These are phyloP conservation scores for Platanthera zijinensis DNA, from an alignment of 106 monocot species.

Conservation along the genomic window DNA sequence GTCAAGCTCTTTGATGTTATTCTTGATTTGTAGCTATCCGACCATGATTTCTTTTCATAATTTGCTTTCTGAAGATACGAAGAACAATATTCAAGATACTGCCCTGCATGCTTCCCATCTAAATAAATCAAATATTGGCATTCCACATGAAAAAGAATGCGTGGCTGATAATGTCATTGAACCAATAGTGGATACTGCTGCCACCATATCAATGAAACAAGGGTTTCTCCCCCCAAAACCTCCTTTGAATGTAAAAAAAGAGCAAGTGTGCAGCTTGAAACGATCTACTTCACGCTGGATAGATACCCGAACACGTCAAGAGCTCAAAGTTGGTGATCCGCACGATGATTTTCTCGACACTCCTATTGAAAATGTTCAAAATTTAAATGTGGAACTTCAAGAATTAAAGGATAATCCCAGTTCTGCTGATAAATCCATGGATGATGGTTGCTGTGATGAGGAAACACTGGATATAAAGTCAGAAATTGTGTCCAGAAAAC, in stretches of 20 bases:
- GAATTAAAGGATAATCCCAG: conserved; percentile 25
- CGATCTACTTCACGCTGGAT: conserved; percentile 40
- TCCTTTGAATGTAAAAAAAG: conserved; percentile 12
- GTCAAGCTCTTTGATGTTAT: background rate
- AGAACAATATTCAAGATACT: background rate
- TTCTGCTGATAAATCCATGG: conserved; percentile 36
- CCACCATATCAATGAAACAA: background rate
- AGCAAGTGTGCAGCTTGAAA: conserved; percentile 15
- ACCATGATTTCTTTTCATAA: background rate
- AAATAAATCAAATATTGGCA: background rate
- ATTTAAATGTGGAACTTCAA: conserved; percentile 17
- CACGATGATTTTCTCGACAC: conserved; percentile 93
- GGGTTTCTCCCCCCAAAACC: conserved; percentile 8
- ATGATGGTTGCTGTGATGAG: conserved; percentile 44
- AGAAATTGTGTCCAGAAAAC: conserved; percentile 11
- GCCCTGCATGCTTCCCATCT: background rate
- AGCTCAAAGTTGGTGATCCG: conserved; percentile 39
- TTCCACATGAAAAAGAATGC: background rate
- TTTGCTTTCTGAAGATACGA: background rate
- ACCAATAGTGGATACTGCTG: background rate
- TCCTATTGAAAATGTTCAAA: conserved; percentile 49
- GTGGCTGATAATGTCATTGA: background rate
- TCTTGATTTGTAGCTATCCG: conserved; percentile 8
- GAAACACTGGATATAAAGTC: conserved; percentile 50
- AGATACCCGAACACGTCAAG: conserved; percentile 51